These are phyloP conservation scores for Fusarium neocosmosporiellum DNA, from an alignment of 2,329 filamentous ascomycete species.

Conservation along the genomic window DNA sequence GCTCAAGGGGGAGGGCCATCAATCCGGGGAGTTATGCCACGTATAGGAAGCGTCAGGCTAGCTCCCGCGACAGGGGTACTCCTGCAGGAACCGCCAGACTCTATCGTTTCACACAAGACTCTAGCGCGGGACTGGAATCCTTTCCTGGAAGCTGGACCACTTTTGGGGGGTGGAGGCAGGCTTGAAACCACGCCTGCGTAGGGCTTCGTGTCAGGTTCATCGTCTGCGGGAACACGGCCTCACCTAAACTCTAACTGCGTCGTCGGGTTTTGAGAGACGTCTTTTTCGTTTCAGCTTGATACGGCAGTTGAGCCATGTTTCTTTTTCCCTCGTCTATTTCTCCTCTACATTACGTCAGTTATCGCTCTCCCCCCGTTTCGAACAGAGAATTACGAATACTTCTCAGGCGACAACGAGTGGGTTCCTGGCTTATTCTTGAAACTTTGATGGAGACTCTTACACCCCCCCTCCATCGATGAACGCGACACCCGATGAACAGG, in stretches of 20 bases:
- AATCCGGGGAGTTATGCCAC: slow-evolving; percentile 37
- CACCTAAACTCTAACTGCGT: not conserved
- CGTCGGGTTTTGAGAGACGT: not conserved
- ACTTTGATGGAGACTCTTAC: not conserved
- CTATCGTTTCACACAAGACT: slow-evolving; percentile 29
- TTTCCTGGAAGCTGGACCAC: not conserved
- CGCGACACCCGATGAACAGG: not conserved
- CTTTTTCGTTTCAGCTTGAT: slow-evolving; percentile 2
- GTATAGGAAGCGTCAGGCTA: slow-evolving; percentile 30
- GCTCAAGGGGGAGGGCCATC: not conserved
- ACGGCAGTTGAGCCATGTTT: not conserved
- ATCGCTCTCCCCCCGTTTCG: not conserved
- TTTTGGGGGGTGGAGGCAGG: not conserved
- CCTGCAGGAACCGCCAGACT: slow-evolving; percentile 1
- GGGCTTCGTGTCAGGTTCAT: slow-evolving; percentile 21
- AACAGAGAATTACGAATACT: not conserved
- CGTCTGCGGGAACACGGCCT: not conserved
- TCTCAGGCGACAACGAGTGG: not conserved
- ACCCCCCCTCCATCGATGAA: not conserved
- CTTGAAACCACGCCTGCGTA: slow-evolving; percentile 30
- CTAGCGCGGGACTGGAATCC: slow-evolving; percentile 11
- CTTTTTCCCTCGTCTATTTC: not conserved
- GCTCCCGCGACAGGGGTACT: slow-evolving; percentile 21
- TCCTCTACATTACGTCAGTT: slow-evolving; percentile 4
- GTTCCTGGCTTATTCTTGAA: not conserved